Percentiles rank a stretch among this genome's conserved stretches.
phyloP scores from a whole-genome alignment of 129 eudicot genomes.

The Rutidosis leptorrhynchoides region DNA sequence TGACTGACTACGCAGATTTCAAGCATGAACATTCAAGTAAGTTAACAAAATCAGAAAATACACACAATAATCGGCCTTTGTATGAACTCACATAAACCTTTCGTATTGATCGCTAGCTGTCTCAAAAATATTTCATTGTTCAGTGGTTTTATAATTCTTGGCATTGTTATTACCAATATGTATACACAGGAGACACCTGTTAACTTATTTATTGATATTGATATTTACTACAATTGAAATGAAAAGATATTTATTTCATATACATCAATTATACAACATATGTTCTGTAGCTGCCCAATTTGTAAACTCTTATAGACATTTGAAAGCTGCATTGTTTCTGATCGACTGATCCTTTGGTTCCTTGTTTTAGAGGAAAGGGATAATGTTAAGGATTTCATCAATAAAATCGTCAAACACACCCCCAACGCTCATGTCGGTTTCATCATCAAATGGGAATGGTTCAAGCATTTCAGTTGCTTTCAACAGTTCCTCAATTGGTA shows the following conservation, averaged over 20 bases:
- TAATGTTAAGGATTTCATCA: slow-evolving; percentile 36
- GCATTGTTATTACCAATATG: too few species aligned
- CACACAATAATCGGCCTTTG: too few species aligned
- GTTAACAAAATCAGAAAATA: too few species aligned
- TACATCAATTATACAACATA: slow-evolving; percentile 8
- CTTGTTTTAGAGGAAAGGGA: slow-evolving; percentile 26
- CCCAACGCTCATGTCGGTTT: slow-evolving; percentile 82
- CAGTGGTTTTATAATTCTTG: too few species aligned
- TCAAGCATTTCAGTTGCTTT: slow-evolving; percentile 60
- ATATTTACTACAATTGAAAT: neutral
- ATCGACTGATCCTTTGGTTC: neutral
- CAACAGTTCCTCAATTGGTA: slow-evolving; percentile 55
- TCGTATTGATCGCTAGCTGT: too few species aligned
- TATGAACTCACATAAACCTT: too few species aligned
- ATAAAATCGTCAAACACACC: slow-evolving; percentile 33
- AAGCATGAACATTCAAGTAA: too few species aligned
- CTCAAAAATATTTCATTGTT: too few species aligned
- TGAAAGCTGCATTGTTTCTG: slow-evolving; percentile 12
- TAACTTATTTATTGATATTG: neutral
- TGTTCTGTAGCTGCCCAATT: slow-evolving; percentile 2
- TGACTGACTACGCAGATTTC: too few species aligned
- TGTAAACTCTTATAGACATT: neutral
- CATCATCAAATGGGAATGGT: slow-evolving; percentile 59
- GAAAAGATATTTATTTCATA: neutral
- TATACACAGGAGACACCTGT: neutral